A percentile compares a stretch with the other conserved stretches of the same genome.
These are phyloP conservation scores for Amesomyces nigricolor DNA, from an alignment of 2,329 filamentous ascomycete genomes.

Conservation along the genomic window DNA sequence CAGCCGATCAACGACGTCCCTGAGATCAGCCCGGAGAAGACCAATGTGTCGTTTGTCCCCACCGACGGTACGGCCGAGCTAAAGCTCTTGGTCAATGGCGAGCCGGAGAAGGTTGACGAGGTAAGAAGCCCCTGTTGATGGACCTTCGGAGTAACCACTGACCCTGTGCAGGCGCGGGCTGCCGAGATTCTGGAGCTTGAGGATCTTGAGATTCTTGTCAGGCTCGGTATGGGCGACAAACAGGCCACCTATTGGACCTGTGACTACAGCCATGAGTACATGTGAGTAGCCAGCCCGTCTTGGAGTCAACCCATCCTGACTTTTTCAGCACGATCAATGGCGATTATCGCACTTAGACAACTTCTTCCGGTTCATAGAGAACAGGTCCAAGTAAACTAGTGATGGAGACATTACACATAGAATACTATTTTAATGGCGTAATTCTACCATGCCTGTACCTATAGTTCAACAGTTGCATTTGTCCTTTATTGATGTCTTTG, in stretches of 20 bases:
- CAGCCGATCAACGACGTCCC: conserved; percentile 53
- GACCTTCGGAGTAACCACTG: background rate
- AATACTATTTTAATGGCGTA: no score
- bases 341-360: conserved; percentile 55
- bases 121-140: conserved; percentile 5
- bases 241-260: conserved; percentile 78
- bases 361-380: background rate
- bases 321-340: conserved; percentile 53
- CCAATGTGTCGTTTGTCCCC: conserved; percentile 73
- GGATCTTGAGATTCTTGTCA: conserved; percentile 73
- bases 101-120: conserved; percentile 75
- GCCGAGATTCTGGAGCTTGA: conserved; percentile 72
- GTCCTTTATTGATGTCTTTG: no score
- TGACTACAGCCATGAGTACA: conserved; percentile 79
- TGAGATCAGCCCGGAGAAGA: conserved; percentile 62
- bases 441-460: no score
- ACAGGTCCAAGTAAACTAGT: background rate
- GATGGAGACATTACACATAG: background rate
- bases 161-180: conserved; percentile 47
- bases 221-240: conserved; percentile 61
- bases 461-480: no score
- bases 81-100: conserved; percentile 70
- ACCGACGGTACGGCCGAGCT: conserved; percentile 71
- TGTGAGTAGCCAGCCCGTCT: conserved; percentile 30
- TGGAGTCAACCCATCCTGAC: conserved; percentile 17